Base-by-base conservation (phyloP, 139 green algal genomes). In the Chlamydomonas asymmetrica region DNA sequence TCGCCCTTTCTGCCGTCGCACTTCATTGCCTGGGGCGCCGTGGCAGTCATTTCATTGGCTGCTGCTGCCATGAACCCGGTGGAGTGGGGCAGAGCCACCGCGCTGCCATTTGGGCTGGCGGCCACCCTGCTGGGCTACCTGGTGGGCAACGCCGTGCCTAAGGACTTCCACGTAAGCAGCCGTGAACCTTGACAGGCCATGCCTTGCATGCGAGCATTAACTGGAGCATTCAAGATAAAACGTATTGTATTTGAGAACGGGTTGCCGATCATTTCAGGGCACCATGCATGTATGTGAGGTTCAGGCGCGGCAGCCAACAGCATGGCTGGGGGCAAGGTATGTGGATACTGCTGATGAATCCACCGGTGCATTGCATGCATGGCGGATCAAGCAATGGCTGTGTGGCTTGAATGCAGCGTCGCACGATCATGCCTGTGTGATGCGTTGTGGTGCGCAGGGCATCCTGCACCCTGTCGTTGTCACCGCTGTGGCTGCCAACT, bases 381-480 rank as follows among this genome's bases (percentile, higher is more conserved):
- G n/a, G n/a, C n/a, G n/a, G n/a, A n/a, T n/a, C n/a, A n/a, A n/a
- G n/a, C n/a, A n/a, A n/a, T n/a, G n/a, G n/a, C n/a, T n/a, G n/a
- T n/a, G n/a, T n/a, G n/a, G n/a, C n/a, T n/a, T n/a, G n/a, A n/a
- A n/a, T n/a, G n/a, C n/a, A n/a, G n/a, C n/a, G n/a, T n/a, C n/a
- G n/a, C n/a, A n/a, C n/a, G n/a, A 52, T 16, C 45, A 10, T 52
- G 45, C 45, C 45, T 52, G 10, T 52, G 45, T 52, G 45, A 10
- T 16, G 10, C 45, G 45, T 52, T 16, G 10, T 10, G 10, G 10
- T 16, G 10, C 45, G 41, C 81, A 88, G 63, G 52, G 52, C 13
- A 52, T 90, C 10, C 65, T 93, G 35, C 92, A 96, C 69, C 92
- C 92, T 1, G 83, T 96, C 27, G 65, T 94, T 2, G 80, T 87